Base-by-base conservation (phyloP, 805 yeast genomes). In the Saccharomyces jurei region DNA sequence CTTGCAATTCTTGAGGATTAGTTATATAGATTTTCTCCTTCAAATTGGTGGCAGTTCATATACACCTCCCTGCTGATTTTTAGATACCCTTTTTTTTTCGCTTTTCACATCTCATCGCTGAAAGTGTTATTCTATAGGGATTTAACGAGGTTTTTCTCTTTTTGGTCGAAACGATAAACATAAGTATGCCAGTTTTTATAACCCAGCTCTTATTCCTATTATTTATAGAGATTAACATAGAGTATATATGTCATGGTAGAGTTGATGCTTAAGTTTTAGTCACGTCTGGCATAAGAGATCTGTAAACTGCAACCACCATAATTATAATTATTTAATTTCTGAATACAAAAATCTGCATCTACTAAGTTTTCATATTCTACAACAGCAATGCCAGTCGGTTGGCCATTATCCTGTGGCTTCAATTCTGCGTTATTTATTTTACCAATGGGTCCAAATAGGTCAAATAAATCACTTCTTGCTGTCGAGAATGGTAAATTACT, bases 401-500 rank as follows among this genome's bases (percentile, higher is more conserved):
- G 79, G 31, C 91, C 92, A 46, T 72, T 71, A 8, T 75, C 68
- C 57, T 77, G 77, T 63, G 69, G 79, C 67, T 84, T 87, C 58
- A 90, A 77, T 67, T 87, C 94, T 29, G 96, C 96, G 48, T 77
- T 77, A 48, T 70, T 73, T 27, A 90, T 89, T 50, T 79, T 72
- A 22, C 96, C 96, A 52, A 89, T 80, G 41, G 91, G 84, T 66
- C 85, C 90, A 67, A 90, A 89, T 55, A 90, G 77, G 60, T 89
- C 96, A 58, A 77, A 80, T 59, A 90, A 78, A 69, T 90, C 96
- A 53, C 84, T 83, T 60, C 85, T 83, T 41, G 88, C 80, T 26
- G 97, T 90, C 54, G 89, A 84, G 79, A 81, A 89, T 31, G 97
- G 97, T 65, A 90, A 76, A 73, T 90, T 90, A 47, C 76, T 77